A percentile compares a stretch with the other conserved stretches of the same genome.
These are phyloP conservation scores for Phanerochaete sordida DNA, from an alignment of 768 basidiomycete genomes.

Conservation along the genomic window DNA sequence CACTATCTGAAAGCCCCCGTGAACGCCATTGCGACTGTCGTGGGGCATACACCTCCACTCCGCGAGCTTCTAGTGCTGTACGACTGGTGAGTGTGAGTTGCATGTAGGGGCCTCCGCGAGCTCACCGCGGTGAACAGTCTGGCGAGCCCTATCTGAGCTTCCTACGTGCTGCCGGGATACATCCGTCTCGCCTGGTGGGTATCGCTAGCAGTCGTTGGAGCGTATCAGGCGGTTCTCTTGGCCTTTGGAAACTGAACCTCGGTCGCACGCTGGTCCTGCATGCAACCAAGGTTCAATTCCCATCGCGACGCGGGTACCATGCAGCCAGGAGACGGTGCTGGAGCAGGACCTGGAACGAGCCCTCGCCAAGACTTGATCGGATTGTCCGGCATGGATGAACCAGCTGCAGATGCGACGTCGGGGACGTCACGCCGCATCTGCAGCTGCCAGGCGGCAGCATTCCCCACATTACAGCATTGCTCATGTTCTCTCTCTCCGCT, in stretches of 20 bases:
- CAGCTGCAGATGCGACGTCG: neutral
- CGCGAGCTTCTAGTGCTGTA: neutral
- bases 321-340: neutral
- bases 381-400: neutral
- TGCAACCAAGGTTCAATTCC: neutral
- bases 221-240: neutral
- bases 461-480: neutral
- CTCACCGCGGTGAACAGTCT: neutral
- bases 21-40: neutral
- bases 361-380: neutral
- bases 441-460: neutral
- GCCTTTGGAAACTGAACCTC: neutral
- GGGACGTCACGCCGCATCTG: neutral
- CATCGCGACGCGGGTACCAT: neutral
- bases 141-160: neutral
- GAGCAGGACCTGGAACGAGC: neutral
- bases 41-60: neutral
- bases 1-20: neutral
- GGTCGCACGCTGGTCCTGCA: neutral
- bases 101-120: neutral
- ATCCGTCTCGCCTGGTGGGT: neutral
- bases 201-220: neutral
- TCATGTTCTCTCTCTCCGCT: neutral
- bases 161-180: neutral
- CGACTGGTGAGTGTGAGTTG: neutral